Evolutionary conservation across 192 early-diverging fungal genomes (phyloP), one percentile per base, ranked within the genome.

Genomic region (Jimgerdemannia flammicorona): DNA sequence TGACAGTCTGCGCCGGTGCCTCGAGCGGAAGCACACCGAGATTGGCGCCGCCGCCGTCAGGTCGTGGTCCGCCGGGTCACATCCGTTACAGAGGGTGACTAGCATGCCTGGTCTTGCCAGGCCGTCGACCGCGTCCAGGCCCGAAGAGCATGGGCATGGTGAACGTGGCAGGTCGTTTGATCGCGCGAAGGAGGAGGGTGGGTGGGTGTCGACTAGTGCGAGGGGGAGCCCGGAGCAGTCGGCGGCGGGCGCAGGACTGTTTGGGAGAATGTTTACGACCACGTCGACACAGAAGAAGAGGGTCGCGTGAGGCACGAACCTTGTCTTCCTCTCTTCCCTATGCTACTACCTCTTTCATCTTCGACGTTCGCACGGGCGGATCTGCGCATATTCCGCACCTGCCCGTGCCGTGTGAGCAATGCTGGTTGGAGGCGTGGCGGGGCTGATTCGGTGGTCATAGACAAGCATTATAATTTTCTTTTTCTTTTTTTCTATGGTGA

Each of bases 1-100:
- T 18, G 80, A 81, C 64, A 81, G 80, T 44, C 66, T 85, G 9
- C 67, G 74, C 29, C 78, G 84, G 9, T 68, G 67, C 19, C 9
- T 68, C 29, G 18, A 68, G 8, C 67, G 67, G 9, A 68, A 18
- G 40, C 29, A 1, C 19, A 2, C 19, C 29, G 67, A 68, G 40
- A 10, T 9, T 65, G 14, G 64, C 19, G 18, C 2, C 9, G 19
- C 67, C 18, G 9, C 40, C 19, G 9, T 19, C 29, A 68, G 19
- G 40, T 19, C 67, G 6, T 41, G 67, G 67, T 19, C 19, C 19
- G 64, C 19, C 19, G 67, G 49, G 49, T 14, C 49, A 14, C 49
- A 59, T 14, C 49, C 49, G 49, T 14, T 59, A 10, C 49, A 59
- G 49, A 6, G 49, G 49, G 49, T 6, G 14, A 14, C 49, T 14